Base-by-base conservation (phyloP, 2,329 filamentous ascomycete species). In the Aspergillus sp. region DNA sequence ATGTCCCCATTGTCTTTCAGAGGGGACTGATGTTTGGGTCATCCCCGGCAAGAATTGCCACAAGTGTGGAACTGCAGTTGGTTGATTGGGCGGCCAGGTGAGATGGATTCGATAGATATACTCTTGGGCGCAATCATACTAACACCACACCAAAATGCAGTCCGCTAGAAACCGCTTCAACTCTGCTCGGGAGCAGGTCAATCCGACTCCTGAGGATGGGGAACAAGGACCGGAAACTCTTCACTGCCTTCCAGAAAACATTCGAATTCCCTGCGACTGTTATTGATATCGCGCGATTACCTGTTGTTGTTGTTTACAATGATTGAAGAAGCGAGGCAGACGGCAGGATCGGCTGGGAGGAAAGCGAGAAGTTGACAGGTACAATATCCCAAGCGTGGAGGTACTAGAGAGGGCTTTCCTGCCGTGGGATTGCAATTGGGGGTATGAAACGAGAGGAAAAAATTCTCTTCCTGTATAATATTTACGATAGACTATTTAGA, bases 31-130 rank as follows among this genome's bases (percentile, higher is more conserved):
- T 79, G 64, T 69, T 72, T 80, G 78, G 78, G 78, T 80, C 3
- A 80, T 80, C 57, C 78, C 78, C 5, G 78, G 78, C n/a, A 80
- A 79, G 60, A 72, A 75, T 63, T 80, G 78, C 61, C 78, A 79
- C 64, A 66, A 76, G 43, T 80, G 78, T 58, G 74, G 76, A 10
- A 75, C 73, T 61, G 71, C 49, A 72, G 75, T 61, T 67, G 68
- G 69, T 48, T 69, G 62, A 69, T 56, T 19, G 25, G 41, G 36
- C 17, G 9, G 13, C 39, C 25, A 50, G 38, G 58, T 60, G 58
- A 53, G 56, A 36, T 36, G 32, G 32, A 36, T 36, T 36, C 32
- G 32, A 36, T 36, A 36, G 32, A 36, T 36, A 36, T 36, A 36
- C 32, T 36, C 32, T 36, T 13, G 32, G 32, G 32, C 32, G 32